These are phyloP conservation scores for Pythium myriotylum DNA, from an alignment of 352 stramenopile genomes.

Conservation along the genomic window DNA sequence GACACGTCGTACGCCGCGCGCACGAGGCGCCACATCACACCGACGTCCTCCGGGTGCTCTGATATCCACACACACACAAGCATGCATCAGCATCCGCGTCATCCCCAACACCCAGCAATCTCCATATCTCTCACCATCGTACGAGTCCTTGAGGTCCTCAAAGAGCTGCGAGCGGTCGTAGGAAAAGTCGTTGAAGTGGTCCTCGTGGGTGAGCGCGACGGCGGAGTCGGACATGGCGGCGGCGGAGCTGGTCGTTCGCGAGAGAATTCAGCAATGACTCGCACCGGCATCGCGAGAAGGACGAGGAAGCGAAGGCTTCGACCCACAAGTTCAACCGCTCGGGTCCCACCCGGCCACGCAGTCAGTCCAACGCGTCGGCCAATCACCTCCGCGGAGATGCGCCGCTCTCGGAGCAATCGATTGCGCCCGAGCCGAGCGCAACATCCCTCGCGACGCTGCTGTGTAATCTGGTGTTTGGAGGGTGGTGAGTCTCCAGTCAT, in stretches of 20 bases:
- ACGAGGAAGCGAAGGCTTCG: neutral
- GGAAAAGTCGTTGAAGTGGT: constrained; percentile 74
- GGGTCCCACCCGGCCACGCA: neutral
- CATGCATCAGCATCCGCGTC: too few relatives aligned
- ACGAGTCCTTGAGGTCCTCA: constrained; percentile 54
- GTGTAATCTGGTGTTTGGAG: constrained; percentile 7
- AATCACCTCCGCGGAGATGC: constrained; percentile 13
- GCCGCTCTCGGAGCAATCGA: constrained; percentile 12
- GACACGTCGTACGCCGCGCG: constrained; percentile 43
- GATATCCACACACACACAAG: constrained; percentile 31
- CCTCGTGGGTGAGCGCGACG: constrained; percentile 60
- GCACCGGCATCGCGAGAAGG: neutral
- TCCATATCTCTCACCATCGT: constrained; percentile 24
- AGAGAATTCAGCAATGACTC: constrained; percentile 18
- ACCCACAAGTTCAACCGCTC: constrained; percentile 8
- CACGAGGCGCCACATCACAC: constrained; percentile 36
- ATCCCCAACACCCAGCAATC: too few relatives aligned
- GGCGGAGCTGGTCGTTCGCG: neutral
- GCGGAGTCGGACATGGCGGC: constrained; percentile 35
- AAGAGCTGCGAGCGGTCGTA: constrained; percentile 74
- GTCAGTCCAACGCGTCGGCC: neutral
- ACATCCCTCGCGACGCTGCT: neutral
- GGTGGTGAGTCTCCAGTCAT: constrained; percentile 10
- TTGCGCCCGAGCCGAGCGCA: constrained; percentile 5
- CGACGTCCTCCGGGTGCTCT: constrained; percentile 37